Base-by-base conservation (phyloP, 2,329 filamentous ascomycete species). In the Aspergillus fructus region DNA sequence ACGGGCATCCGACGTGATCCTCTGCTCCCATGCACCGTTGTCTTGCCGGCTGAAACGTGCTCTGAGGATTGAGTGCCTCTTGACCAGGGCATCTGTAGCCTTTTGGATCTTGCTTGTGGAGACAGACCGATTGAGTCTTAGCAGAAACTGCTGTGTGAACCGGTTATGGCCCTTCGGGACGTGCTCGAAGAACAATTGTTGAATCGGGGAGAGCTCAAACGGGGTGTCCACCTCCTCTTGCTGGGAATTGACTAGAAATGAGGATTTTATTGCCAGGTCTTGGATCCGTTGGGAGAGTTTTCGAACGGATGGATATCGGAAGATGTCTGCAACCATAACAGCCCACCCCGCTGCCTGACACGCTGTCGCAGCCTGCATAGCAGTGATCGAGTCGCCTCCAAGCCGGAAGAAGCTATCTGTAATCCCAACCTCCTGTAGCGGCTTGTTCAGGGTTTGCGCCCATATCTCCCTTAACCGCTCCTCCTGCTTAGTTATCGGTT, bases 321-420 rank as follows among this genome's bases (percentile, higher is more conserved):
- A 47, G 45, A 47, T 19, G 7, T 47, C 45, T 5, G 45, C 13
- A 3, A 47, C 45, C 45, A 2, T 47, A 13, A 47, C 4, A 6
- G n/a, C 6, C 17, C 27, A 15, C 4, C 27, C n/a, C 19, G 27
- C 45, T 15, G 24, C 5, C 27, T 24, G 45, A n/a, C 56, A 58
- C 3, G 55, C 27, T 3, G 59, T 47, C 1, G 51, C 58, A 2
- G 58, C 40, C 37, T 61, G 64, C 63, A 68, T 67, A 1, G 64
- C 65, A 15, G 46, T 61, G 45, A 68, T 51, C 1, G 64, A 67
- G 37, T 68, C 66, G 0, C 66, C 66, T 4, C 66, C 64, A 7
- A 64, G 49, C 12, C 54, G 49, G 37, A 67, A 62, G 56, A 73
- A 73, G 51, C 56, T 67, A 19, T 67, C 63, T 3, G 49, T 53